These are phyloP conservation scores for Chloropicon primus DNA, from an alignment of 139 green algal genomes.

Conservation along the genomic window DNA sequence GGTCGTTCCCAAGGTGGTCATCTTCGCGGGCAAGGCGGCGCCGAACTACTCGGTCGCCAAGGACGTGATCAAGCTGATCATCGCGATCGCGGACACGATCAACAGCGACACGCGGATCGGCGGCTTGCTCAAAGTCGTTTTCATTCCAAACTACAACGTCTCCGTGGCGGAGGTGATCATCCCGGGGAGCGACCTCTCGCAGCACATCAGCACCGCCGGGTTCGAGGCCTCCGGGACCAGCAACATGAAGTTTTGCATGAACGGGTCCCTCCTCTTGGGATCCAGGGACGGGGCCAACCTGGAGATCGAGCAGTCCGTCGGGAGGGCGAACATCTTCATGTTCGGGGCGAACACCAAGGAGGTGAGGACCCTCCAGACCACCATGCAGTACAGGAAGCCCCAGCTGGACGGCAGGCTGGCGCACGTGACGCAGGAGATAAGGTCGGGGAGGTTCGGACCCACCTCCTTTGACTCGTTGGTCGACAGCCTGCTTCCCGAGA, in stretches of 20 bases:
- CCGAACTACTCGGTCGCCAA: constrained; percentile 32
- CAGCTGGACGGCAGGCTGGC: not conserved
- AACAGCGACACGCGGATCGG: constrained; percentile 59
- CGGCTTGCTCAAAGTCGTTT: constrained; percentile 89
- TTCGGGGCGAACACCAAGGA: constrained; percentile 59
- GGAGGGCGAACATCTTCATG: constrained; percentile 73
- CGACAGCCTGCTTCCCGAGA: constrained; percentile 51
- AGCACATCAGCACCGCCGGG: constrained; percentile 96
- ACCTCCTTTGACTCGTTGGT: constrained; percentile 80
- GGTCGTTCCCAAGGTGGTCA: constrained; percentile 14
- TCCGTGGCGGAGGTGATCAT: constrained; percentile 69
- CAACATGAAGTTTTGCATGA: constrained; percentile 99
- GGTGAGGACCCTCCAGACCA: constrained; percentile 13
- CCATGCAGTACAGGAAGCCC: not conserved
- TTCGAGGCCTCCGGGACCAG: constrained; percentile 89
- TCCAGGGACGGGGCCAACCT: constrained; percentile 97
- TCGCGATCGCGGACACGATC: constrained; percentile 1
- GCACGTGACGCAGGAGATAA: constrained; percentile 26
- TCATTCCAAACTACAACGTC: constrained; percentile 99
- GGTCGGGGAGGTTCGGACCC: constrained; percentile 78
- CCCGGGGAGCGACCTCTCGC: constrained; percentile 59
- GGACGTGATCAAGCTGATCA: constrained; percentile 34
- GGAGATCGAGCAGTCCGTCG: constrained; percentile 83
- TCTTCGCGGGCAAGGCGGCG: constrained; percentile 33
- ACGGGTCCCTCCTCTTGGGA: constrained; percentile 84